Percentiles rank a stretch among this genome's conserved stretches.
Conservation (phyloP, 345 rosid species). For the Combretum micranthum region DNA sequence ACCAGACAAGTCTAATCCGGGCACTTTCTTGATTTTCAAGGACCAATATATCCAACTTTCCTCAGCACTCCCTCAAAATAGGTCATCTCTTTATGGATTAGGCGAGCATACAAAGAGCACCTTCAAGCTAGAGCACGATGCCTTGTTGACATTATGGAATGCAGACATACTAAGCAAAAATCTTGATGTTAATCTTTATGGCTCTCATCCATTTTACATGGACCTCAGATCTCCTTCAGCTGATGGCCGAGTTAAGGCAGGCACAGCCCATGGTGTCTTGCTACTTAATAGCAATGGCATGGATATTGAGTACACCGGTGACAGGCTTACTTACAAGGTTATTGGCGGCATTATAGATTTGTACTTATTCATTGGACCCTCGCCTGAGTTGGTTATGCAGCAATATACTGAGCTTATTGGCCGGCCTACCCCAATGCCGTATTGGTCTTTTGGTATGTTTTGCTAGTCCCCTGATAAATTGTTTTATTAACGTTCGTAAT, state of each 20-base stretch:
- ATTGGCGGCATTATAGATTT: conserved; percentile 66
- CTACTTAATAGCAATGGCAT: conserved; percentile 68
- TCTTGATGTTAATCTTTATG: conserved; percentile 50
- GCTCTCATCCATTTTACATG: conserved; percentile 70
- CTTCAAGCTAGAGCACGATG: conserved; percentile 27
- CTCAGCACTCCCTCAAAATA: conserved; percentile 40
- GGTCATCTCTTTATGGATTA: conserved; percentile 55
- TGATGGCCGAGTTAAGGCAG: conserved; percentile 25
- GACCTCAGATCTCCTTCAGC: conserved; percentile 40
- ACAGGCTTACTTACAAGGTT: conserved; percentile 47
- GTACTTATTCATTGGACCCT: conserved; percentile 45
- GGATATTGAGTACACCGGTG: conserved; percentile 49
- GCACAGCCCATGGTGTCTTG: conserved; percentile 54
- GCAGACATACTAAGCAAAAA: conserved; percentile 30
- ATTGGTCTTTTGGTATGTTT: conserved; percentile 63
- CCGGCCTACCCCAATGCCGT: too few relatives aligned
- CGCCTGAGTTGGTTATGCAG: conserved; percentile 48
- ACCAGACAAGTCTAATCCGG: conserved; percentile 19
- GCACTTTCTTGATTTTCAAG: conserved; percentile 46
- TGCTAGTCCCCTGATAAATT: too few relatives aligned
- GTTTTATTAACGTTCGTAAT: too few relatives aligned
- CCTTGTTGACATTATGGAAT: conserved; percentile 53
- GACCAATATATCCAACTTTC: conserved; percentile 68
- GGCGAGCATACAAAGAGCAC: conserved; percentile 69
- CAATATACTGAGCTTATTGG: conserved; percentile 69